Percentiles rank a stretch among this genome's conserved stretches.
Evolutionary conservation across 1,139 yeast genomes (phyloP).

Genomic region (Sugiyamaella xylanicola): DNA sequence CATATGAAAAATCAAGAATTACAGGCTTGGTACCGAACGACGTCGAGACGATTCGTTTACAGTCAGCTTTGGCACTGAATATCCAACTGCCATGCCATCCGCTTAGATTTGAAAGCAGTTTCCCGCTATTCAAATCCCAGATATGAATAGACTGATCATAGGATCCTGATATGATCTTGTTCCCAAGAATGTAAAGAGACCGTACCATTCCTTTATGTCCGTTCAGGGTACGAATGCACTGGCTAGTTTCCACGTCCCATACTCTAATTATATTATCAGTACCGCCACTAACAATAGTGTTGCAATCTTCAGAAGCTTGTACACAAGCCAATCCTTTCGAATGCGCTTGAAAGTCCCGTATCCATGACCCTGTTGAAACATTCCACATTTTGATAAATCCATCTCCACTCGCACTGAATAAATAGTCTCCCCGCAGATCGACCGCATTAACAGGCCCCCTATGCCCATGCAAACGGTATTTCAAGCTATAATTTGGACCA

Average conservation of each 20-base stretch:
- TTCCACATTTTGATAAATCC: slow-evolving; percentile 41
- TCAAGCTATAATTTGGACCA: slow-evolving; percentile 25
- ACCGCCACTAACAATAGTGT: slow-evolving; percentile 40
- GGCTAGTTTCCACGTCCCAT: slow-evolving; percentile 41
- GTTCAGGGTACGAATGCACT: slow-evolving; percentile 34
- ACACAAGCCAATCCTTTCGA: slow-evolving; percentile 45
- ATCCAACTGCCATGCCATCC: slow-evolving; percentile 44
- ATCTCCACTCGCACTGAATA: slow-evolving; percentile 46
- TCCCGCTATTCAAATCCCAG: slow-evolving; percentile 41
- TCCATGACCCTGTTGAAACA: slow-evolving; percentile 31
- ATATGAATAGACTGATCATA: slow-evolving; percentile 44
- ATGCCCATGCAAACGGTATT: slow-evolving; percentile 37
- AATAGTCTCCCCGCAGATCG: slow-evolving; percentile 32
- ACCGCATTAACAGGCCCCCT: slow-evolving; percentile 44
- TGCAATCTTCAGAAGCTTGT: slow-evolving; percentile 34
- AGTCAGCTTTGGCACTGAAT: slow-evolving; percentile 41
- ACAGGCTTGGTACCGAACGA: slow-evolving; percentile 42
- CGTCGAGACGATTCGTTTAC: slow-evolving; percentile 39
- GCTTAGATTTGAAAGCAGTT: slow-evolving; percentile 34
- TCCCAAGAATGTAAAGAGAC: slow-evolving; percentile 35
- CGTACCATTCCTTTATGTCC: slow-evolving; percentile 43
- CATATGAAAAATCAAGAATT: slow-evolving; percentile 40
- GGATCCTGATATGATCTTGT: slow-evolving; percentile 42
- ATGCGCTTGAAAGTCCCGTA: slow-evolving; percentile 40
- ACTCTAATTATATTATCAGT: slow-evolving; percentile 42